Evolutionary conservation across 768 basidiomycete genomes (phyloP), one percentile per base, ranked within the genome.

Genomic region (Amanita polypyramis): DNA sequence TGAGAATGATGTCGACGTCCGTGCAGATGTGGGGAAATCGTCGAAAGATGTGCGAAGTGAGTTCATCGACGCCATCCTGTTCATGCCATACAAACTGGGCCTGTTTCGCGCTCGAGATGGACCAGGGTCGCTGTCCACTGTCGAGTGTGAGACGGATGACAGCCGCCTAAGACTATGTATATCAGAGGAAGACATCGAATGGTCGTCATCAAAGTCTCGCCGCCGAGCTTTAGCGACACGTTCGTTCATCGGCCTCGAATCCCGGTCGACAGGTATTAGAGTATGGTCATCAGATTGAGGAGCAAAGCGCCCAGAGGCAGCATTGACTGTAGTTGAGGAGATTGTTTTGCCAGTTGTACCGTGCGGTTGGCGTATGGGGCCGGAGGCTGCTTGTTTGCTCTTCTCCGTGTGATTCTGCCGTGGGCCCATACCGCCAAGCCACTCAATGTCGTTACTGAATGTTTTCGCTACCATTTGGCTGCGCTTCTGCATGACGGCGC

Each of bases 401-500:
- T 77, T 72, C 50, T 64, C 59, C 60, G 72, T 68, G 45, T 69
- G 65, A 49, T 68, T 66, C 43, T 67, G 60, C 21, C 68, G 74
- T 55, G 72, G 63, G 60, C 70, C 65, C 55, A 65, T 65, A 50
- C 74, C 68, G 55, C 70, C 64, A 51, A 62, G 71, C 84, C 83
- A 87, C 57, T 84, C 83, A 29, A 84, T 59, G 51, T 84, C 77
- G 48, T 70, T 67, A 54, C 65, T 70, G 38, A 61, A 64, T 25
- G 70, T 73, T 55, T 79, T 74, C 59, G 77, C 77, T 56, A 86
- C 70, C 64, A 90, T 73, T 54, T 82, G 79, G 51, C 77, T 82
- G 54, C 89, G 84, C 69, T 94, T 95, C 58, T 82, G 77, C 81
- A 94, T 85, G 64, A 95, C 92, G 37, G 89, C 90, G 47, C 92